Evolutionary conservation across 1,284 basidiomycete genomes (phyloP), one percentile per base, ranked within the genome.

Genomic region (Nidula niveotomentosa): DNA sequence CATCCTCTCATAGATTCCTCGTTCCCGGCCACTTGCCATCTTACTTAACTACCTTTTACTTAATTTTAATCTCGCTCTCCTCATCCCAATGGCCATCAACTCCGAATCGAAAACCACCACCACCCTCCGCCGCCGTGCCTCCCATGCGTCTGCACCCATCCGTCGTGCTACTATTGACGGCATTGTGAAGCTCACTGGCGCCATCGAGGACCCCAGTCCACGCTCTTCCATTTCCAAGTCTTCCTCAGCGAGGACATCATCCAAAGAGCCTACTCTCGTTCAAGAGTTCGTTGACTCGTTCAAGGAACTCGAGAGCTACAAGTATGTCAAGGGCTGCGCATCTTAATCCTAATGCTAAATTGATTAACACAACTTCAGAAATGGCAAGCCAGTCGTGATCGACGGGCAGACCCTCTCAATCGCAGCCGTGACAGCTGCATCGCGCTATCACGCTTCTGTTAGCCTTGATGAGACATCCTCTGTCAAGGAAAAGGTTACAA

Each of bases 401-500:
- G 84, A 90, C 58, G 92, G 92, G 3, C 76, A 86, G 59, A 79
- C 71, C 12, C 80, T 94, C 39, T 83, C 91, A 1, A 82, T 93
- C 53, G 80, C 89, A 3, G 88, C 87, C 49, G 83, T 94, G 10
- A 80, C 86, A 13, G 90, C 90, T 12, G 78, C 84, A 4, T 85
- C 91, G 0, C 83, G 90, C 51, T 85, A 85, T 61, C 67, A 76
- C 41, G 80, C 84, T 6, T 62, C 73, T 9, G 80, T 90, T 34
- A 62, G 72, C 18, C 78, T 91, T 37, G 80, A 84, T 57, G 66
- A 74, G 17, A 81, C 81, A 6, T 66, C 77, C 7, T 65, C 68
- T 12, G 67, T 81, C 57, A 77, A 75, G 58, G 72, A 76, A 8
- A 81, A 78, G 36, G 76, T 92, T 49, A 69, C 76, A 15, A 80